Conservation (phyloP, 441 rosid species). For the Geranium incanum region DNA sequence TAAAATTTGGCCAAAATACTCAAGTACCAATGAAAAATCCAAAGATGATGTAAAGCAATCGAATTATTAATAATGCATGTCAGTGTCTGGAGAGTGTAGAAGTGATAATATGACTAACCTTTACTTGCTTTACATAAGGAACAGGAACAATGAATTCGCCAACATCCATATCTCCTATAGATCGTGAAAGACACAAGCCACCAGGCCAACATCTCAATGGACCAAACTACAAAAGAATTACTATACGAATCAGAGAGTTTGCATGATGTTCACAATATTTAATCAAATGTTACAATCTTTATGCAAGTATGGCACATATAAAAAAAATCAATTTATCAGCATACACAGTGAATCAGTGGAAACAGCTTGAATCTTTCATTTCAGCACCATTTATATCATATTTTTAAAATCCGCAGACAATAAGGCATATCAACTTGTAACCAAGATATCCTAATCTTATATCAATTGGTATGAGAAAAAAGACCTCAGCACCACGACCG, state of each 20-base stretch:
- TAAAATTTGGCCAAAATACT: not conserved
- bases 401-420: not conserved
- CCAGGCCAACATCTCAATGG: slow-evolving; percentile 99
- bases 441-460: not conserved
- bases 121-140: slow-evolving; percentile 96
- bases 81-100: slow-evolving; percentile 8
- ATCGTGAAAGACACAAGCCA: slow-evolving; percentile 96
- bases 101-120: slow-evolving; percentile 31
- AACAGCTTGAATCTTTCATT: not conserved
- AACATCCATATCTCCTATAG: slow-evolving; percentile 93
- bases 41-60: not conserved
- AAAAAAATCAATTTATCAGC: not conserved
- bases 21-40: not conserved
- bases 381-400: not conserved
- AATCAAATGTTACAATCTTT: not conserved
- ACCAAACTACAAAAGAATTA: slow-evolving; percentile 60
- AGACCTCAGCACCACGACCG: slow-evolving; percentile 96
- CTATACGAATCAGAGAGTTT: slow-evolving; percentile 24
- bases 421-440: not conserved
- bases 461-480: slow-evolving; percentile 17
- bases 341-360: not conserved
- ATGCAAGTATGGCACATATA: not conserved
- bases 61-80: slow-evolving; percentile 6
- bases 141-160: slow-evolving; percentile 97
- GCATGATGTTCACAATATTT: slow-evolving; percentile 14